Evolutionary conservation across 1,139 yeast species (phyloP).

Genomic region (Nakaseomyces uthaithaninus): DNA sequence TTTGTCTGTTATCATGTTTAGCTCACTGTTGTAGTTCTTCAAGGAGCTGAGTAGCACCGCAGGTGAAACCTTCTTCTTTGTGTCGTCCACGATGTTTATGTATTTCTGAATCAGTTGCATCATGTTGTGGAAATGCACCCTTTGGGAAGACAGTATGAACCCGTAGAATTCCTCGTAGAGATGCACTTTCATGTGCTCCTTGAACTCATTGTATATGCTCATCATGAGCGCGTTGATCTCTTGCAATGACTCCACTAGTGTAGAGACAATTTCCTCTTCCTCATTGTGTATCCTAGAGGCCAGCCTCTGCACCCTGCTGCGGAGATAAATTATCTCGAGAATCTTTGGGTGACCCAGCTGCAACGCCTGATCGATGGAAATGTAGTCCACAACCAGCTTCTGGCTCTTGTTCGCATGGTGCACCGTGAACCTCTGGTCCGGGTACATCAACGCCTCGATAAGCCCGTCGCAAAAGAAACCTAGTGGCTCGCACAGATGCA

Average conservation of each 20-base stretch:
- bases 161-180: constrained; percentile 6
- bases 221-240: constrained; percentile 5
- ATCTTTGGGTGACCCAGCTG: constrained; percentile 22
- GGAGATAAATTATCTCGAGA: constrained; percentile 21
- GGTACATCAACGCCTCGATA: constrained; percentile 10
- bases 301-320: constrained; percentile 13
- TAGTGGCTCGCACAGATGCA: constrained; percentile 1
- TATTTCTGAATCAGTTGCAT: constrained; percentile 3
- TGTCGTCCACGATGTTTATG: constrained; percentile 2
- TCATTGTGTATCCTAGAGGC: background rate
- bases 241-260: background rate
- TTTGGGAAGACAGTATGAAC: background rate
- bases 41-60: background rate
- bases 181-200: constrained; percentile 5
- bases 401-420: background rate
- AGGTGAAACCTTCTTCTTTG: background rate
- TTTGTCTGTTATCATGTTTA: background rate
- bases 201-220: constrained; percentile 1
- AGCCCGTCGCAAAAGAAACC: constrained; percentile 1
- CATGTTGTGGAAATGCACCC: constrained; percentile 1
- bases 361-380: constrained; percentile 1
- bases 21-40: constrained; percentile 1
- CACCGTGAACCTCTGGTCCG: constrained; percentile 2
- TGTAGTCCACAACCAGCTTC: constrained; percentile 2
- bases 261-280: background rate